These are phyloP conservation scores for Calonectria montana DNA, from an alignment of 2,329 filamentous ascomycete genomes.

Conservation along the genomic window DNA sequence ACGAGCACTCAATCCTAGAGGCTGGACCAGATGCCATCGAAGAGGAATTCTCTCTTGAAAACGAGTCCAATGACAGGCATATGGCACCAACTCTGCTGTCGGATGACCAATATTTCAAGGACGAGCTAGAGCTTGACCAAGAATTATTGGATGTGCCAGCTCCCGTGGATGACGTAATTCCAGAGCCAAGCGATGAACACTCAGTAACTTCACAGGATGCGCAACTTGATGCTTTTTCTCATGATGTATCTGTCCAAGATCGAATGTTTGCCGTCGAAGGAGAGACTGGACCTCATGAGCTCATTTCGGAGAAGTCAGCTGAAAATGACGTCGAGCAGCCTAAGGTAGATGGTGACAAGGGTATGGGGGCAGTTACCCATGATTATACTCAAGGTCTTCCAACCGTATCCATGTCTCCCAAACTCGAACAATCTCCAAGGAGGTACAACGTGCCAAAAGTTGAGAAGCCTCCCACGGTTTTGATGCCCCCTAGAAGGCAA, in stretches of 20 bases:
- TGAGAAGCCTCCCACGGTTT: not conserved
- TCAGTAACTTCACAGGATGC: not conserved
- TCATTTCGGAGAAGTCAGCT: not conserved
- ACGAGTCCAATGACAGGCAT: not conserved
- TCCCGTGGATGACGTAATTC: not conserved
- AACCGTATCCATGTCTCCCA: not conserved
- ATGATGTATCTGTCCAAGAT: not conserved
- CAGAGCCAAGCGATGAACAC: not conserved
- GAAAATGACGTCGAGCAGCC: not conserved
- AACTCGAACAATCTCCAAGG: not conserved
- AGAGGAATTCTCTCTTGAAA: not conserved
- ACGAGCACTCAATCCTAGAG: not conserved
- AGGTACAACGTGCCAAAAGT: slow-evolving; percentile 4
- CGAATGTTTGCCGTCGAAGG: not conserved
- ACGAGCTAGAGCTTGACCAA: not conserved
- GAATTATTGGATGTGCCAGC: not conserved
- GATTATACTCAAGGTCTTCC: not conserved
- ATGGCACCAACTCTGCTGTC: not conserved
- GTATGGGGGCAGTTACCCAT: not conserved
- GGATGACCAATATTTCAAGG: not conserved
- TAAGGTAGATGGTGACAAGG: not conserved
- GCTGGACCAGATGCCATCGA: not conserved
- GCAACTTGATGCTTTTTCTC: not conserved
- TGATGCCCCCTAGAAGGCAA: slow-evolving; percentile 6
- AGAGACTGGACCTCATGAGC: not conserved